A percentile compares a stretch with the other conserved stretches of the same genome.
Evolutionary conservation across 2,329 filamentous ascomycete species (phyloP).

Genomic region (Colletotrichum shisoi): DNA sequence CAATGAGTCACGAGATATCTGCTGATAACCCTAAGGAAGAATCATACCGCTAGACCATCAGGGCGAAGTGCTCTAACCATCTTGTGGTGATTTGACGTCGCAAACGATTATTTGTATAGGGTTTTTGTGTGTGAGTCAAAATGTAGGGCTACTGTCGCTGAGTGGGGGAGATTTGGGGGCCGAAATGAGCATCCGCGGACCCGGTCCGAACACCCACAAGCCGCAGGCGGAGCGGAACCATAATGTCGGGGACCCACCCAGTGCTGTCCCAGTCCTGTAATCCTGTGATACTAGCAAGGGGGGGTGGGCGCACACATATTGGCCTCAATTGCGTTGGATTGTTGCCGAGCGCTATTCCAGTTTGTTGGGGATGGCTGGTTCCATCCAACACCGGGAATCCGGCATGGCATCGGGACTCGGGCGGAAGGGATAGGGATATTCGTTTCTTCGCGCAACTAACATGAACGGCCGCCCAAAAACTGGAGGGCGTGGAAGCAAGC

Average conservation of each 20-base stretch:
- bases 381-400: no score
- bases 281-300: neutral
- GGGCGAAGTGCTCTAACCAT: neutral
- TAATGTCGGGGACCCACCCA: neutral
- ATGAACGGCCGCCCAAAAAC: neutral
- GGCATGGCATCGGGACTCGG: no score
- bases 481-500: no score
- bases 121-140: neutral
- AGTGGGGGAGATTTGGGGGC: neutral
- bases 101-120: neutral
- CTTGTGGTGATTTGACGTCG: fast-evolving
- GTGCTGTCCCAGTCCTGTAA: neutral
- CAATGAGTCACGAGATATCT: no score
- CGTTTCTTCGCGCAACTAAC: no score
- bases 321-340: neutral
- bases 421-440: no score
- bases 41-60: slow-evolving; percentile 30
- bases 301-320: no score
- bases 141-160: neutral
- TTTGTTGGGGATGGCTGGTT: no score
- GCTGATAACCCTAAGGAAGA: slow-evolving; percentile 4
- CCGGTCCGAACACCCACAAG: neutral
- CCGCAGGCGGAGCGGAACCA: neutral
- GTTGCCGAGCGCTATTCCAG: no score
- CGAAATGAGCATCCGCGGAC: slow-evolving; percentile 6